Evolutionary conservation across 306 rosid genomes (phyloP).

Genomic region (Cucumis hystrix): DNA sequence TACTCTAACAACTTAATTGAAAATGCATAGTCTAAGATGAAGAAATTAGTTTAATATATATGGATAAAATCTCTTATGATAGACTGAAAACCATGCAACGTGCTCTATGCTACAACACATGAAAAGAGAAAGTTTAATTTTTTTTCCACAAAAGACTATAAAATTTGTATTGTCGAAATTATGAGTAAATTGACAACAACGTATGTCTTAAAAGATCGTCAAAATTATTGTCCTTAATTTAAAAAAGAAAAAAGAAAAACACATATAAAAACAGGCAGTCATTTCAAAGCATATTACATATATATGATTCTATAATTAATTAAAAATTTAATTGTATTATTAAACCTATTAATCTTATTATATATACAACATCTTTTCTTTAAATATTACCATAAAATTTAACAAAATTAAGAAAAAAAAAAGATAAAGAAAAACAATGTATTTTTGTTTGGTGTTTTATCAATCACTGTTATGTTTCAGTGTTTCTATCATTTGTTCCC

Average conservation of each 20-base stretch:
- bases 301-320: neutral
- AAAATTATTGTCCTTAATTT: neutral
- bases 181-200: neutral
- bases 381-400: neutral
- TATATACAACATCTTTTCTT: neutral
- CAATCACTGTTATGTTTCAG: neutral
- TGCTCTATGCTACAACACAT: neutral
- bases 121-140: neutral
- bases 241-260: neutral
- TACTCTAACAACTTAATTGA: too few species aligned
- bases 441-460: neutral
- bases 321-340: neutral
- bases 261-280: neutral
- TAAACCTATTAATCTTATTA: neutral
- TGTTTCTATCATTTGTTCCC: neutral
- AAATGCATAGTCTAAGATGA: too few species aligned
- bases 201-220: neutral
- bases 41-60: too few species aligned
- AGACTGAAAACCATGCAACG: neutral
- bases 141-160: neutral
- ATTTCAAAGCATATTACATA: neutral
- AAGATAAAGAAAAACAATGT: neutral
- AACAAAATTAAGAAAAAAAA: neutral
- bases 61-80: too few species aligned
- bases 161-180: neutral